Base-by-base conservation (phyloP, 2,329 filamentous ascomycete species). In the Didymella keratinophila region DNA sequence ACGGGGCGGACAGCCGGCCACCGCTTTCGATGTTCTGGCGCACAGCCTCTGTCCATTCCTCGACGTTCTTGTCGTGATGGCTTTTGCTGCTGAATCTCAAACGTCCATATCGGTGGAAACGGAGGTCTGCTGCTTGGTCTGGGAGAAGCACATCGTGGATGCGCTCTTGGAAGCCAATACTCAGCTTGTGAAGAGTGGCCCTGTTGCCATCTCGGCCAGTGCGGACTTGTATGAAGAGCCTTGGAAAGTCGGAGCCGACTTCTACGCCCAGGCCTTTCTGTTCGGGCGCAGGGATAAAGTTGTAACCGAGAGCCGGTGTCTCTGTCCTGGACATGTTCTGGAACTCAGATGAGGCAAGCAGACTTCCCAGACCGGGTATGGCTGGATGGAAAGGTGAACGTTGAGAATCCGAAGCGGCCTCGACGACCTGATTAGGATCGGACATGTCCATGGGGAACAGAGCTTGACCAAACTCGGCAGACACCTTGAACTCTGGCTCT, bases 131-230 rank as follows among this genome's bases (percentile, higher is more conserved):
- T 4, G 68, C 64, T 44, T 67, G 58, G 23, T 70, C 63, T 0
- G 75, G 75, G 12, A 77, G 66, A 1, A 76, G 59, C 1, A 75
- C 71, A 43, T 75, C 66, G 41, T 72, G 66, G 4, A 61, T 36
- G 3, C 61, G 62, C 28, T 71, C 57, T 16, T 68, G 58, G 34
- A 74, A 65, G 2, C 51, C 60, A 8, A 76, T 53, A 14, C 51
- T 60, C 5, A 72, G 50, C 23, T 65, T 69, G 18, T 62, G 61
- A 7, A 76, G 52, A 7, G 43, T 51, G 9, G 68, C 47, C 41
- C 49, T 57, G 25, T 55, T 56, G 10, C 64, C 61, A 1, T 48
- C 52, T 3, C 37, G 52, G n/a, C 55, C 54, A 5, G 62, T 66
- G 14, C 66, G 55, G 34, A 76, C 66, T 28, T 68, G 61, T 6